Conservation (phyloP, 2,329 filamentous ascomycete genomes). For the Bretziella fagacearum region DNA sequence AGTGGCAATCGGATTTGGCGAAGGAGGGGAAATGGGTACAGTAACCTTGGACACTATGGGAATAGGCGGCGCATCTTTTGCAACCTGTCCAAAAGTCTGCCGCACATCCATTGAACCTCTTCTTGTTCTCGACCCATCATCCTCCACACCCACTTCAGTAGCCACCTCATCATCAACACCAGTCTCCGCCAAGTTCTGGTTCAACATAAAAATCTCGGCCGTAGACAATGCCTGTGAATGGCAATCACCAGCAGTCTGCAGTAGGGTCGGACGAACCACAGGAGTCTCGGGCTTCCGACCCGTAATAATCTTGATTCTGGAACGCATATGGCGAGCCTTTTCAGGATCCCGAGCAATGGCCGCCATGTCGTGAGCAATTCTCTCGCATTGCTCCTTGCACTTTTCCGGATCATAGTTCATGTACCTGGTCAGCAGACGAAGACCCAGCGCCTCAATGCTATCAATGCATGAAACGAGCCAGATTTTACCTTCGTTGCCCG, state of each 20-base stretch:
- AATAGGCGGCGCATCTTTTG: background rate
- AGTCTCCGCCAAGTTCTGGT: background rate
- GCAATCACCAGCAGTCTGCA: background rate
- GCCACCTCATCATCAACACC: background rate
- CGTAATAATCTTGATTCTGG: slow-evolving; percentile 32
- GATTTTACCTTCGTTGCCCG: slow-evolving; percentile 32
- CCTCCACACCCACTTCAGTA: background rate
- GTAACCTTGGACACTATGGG: too few species aligned
- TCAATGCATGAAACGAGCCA: slow-evolving; percentile 37
- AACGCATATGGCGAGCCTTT: slow-evolving; percentile 26
- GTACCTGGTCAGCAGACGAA: slow-evolving; percentile 35
- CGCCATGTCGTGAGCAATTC: slow-evolving; percentile 32
- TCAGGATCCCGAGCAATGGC: slow-evolving; percentile 30
- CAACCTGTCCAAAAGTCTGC: background rate
- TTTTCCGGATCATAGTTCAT: slow-evolving; percentile 35
- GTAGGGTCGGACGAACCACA: background rate
- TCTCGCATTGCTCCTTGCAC: slow-evolving; percentile 30
- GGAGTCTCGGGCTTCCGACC: slow-evolving; percentile 31
- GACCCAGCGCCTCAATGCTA: slow-evolving; percentile 30
- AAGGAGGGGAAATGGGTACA: too few species aligned
- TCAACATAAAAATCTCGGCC: background rate
- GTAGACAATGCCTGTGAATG: background rate
- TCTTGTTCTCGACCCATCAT: background rate
- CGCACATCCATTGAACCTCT: background rate
- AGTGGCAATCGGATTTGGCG: too few species aligned